Base-by-base conservation (phyloP, 2,329 filamentous ascomycete genomes). In the Aspergillus pseudoviridinutans region DNA sequence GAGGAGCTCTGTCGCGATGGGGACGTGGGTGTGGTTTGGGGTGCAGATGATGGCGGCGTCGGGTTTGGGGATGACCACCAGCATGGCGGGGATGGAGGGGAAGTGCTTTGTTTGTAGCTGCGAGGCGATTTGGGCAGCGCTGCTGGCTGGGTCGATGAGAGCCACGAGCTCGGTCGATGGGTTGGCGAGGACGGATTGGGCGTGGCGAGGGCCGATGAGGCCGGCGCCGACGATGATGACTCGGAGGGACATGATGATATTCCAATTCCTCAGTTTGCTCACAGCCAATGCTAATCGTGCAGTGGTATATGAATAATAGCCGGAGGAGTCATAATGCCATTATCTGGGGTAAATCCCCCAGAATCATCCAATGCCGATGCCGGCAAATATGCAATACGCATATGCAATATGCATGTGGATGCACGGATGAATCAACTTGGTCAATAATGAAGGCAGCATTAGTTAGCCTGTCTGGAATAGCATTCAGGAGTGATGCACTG, bases 11-110 rank as follows among this genome's bases (percentile, higher is more conserved):
- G 74, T 76, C 2, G 81, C 72, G 1, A 85, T 58, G 0, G 78
- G 51, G 4, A 83, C 82, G 58, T 86, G 84, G 0, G 81, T 84
- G 62, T 81, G 76, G 62, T 85, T 86, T 2, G 84, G 84, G 0
- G 83, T 86, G 73, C 83, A 84, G 51, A 86, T 77, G 44, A 86
- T 80, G 24, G 82, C 82, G 38, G 79, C 82, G 51, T 83, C 77
- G 10, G 82, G 81, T n/a, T 71, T 73, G 47, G 69, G 53, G 46
- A 61, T 50, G 1, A 6, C 76, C 4, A 67, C 61, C 0, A 85
- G 64, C 59, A 85, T 74, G 0, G 72, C 70, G 2, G 74, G 52
- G 2, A 84, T 68, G 3, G 78, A 74, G 1, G 65, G 22, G 60
- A 74, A 80, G 55, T 76, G 68, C 6, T 67, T 69, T 9, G 77